Base-by-base conservation (phyloP, 2,329 filamentous ascomycete genomes). In the Fusarium luffae region DNA sequence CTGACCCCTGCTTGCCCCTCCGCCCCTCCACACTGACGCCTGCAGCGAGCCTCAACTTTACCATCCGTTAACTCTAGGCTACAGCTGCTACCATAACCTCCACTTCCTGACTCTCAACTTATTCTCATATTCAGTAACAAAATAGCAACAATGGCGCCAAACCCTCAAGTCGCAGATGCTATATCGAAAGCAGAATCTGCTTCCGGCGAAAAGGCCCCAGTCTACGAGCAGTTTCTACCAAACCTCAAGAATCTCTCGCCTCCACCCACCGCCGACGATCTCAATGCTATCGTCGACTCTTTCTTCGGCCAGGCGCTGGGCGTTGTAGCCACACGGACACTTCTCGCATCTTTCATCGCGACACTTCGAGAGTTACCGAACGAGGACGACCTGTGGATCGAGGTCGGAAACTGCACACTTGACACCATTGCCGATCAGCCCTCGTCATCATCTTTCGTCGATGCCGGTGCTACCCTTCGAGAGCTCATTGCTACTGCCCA, bases 401-500 rank as follows among this genome's bases (percentile, higher is more conserved):
- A 90, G 70, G 91, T 94, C 48, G 94, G 92, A 73, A 86, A 88
- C 74, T 89, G 92, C 77, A 87, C 93, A n/a, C 86, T 97, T 43
- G 82, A 85, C 52, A 83, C 89, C 44, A 86, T 98, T 54, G 76
- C 81, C 79, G 86, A 77, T 80, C 91, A 79, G 82, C 88, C 77
- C 28, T 90, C 80, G 81, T 92, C 77, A 32, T 96, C 80, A 81
- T 92, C 77, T 30, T 96, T 93, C 76, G 90, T 96, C 80, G 94
- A 98, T 79, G 93, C 97, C 79, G 89, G 92, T 74, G 92, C 92
- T 8, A 84, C 88, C 46, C 85, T 98, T 56, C 92, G 94, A 69
- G 90, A 95, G 76, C 88, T 94, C 56, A 85, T 97, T 19, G 94
- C 95, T 21, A 89, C 92, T 63, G 93, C 93, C 14, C 91, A 96